Base-by-base conservation (phyloP, 148 eudicot species). In the Rhododendron griersonianum region DNA sequence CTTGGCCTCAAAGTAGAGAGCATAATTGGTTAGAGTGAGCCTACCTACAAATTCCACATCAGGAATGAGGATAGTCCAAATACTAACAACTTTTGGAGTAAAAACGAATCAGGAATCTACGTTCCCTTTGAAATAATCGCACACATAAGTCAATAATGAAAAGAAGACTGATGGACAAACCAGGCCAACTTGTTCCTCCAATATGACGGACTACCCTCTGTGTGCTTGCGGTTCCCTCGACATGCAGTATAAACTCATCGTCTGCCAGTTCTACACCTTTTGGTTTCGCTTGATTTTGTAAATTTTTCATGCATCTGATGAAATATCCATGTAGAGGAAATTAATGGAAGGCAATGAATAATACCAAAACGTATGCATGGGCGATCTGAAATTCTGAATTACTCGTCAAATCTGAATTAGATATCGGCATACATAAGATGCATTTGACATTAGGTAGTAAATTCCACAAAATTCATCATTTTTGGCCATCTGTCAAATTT, bases 171-270 rank as follows among this genome's bases (percentile, higher is more conserved):
- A 37, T 39, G 53, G 25, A 89, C 86, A 19, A 71, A 98, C 99
- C 99, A 87, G 96, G 98, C 98, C 98, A 94, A 86, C 96, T 98
- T 74, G 95, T 89, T 88, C 94, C 93, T 30, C 98, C 96, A 51
- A 98, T 95, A 86, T 98, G 99, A 28, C 97, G 96, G 25, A 98
- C 86, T 57, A 98, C 98, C 84, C 98, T 92, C 78, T 94, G 96
- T 83, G 96, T 90, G 81, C 90, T 91, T 25, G 94, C 91, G 2
- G 97, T 94, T 82, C 99, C 99, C 89, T 95, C 98, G 15, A 98
- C 98, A 39, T 98, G 98, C 84, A 98, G 84, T 84, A 98, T 98
- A 35, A 93, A 95, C 86, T 97, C 99, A 78, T 95, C 96, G 61
- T 95, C 98, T 78, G 89, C 91, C 23, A 97, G 86, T 82, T 93